Base-by-base conservation (phyloP, 2,329 filamentous ascomycete species). In the Cladosporium sp. region DNA sequence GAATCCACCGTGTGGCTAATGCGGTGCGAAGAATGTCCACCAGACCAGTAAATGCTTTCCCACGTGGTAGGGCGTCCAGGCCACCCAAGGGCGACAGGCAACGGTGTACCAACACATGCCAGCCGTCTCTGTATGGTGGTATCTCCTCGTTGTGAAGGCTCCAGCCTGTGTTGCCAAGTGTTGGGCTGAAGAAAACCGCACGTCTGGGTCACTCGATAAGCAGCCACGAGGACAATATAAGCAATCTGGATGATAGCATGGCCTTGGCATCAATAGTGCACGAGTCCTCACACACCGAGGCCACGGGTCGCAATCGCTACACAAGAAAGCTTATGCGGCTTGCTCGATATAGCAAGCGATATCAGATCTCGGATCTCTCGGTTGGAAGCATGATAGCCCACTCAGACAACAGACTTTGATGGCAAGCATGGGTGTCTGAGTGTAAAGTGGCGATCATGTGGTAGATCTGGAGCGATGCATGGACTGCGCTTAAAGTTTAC, bases 211-310 rank as follows among this genome's bases (percentile, higher is more conserved):
- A 28, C 19, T n/a, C 34, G 43, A 51, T 22, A 51, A 38, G 49
- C 49, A 51, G 49, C 49, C 49, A 51, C 36, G 49, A 51, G 36
- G 40, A 28, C 20, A 7, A 28, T n/a, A 51, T 28, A 38, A 51
- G 49, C 43, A 47, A 47, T 51, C 20, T 22, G 36, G 17, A 51
- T n/a, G 36, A 38, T 5, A 20, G 34, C 20, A 11, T 38, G 19
- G 30, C 39, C 49, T 37, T 38, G 49, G 43, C 43, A 47, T 17
- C 28, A 19, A 28, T 22, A 34, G 37, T 4, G 36, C 19, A 38
- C 34, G 22, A 7, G 5, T 51, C 20, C 34, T 20, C 30, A n/a
- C 5, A 39, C 11, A 19, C 30, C 19, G 4, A 22, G 36, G 14
- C 6, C 6, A 25, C 34, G 49, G 49, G 49, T 51, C 49, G 34